A percentile compares a stretch with the other conserved stretches of the same genome.
phyloP scores from a whole-genome alignment of 257 asterid species.

The Solanum bulbocastanum region DNA sequence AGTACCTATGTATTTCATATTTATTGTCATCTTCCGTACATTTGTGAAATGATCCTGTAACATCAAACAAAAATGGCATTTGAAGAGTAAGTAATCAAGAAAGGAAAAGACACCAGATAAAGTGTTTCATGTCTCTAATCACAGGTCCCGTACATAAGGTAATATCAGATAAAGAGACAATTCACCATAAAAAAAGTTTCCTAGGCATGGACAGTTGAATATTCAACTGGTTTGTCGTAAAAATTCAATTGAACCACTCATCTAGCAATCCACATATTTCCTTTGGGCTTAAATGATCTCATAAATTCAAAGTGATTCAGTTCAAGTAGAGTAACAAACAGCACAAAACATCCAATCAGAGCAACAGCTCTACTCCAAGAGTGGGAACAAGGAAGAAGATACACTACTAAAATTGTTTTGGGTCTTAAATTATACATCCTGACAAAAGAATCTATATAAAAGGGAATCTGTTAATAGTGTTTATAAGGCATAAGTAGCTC shows the following conservation, averaged over 20 bases:
- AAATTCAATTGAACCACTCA: background rate
- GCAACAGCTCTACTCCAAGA: background rate
- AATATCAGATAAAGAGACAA: background rate
- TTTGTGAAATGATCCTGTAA: conserved; percentile 81
- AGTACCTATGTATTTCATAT: conserved; percentile 89
- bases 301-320: background rate
- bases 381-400: background rate
- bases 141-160: background rate
- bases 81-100: background rate
- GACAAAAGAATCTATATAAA: background rate
- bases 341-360: background rate
- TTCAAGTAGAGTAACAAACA: background rate
- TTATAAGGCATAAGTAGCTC: background rate
- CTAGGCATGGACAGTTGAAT: background rate
- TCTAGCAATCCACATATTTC: background rate
- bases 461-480: background rate
- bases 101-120: background rate
- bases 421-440: background rate
- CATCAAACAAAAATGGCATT: conserved; percentile 4
- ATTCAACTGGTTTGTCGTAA: background rate
- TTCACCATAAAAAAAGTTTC: background rate
- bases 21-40: conserved; percentile 50
- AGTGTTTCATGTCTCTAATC: background rate
- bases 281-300: background rate
- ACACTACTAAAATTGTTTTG: background rate